Conservation (phyloP, 2,329 filamentous ascomycete species). For the Lanzia echinophila region DNA sequence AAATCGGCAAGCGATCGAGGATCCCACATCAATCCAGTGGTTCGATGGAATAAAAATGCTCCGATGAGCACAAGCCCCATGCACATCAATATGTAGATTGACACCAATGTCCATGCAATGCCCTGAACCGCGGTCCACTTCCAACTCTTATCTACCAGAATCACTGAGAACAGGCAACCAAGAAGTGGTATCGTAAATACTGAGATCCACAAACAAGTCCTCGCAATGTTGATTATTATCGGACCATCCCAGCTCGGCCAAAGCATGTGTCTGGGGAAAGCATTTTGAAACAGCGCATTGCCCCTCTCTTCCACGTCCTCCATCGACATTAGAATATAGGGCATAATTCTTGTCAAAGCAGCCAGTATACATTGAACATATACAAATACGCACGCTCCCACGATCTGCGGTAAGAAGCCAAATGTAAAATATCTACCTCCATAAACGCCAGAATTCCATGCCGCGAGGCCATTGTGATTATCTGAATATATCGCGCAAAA, state of each 20-base stretch:
- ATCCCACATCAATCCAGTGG: conserved; percentile 81
- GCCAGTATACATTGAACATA: conserved; percentile 71
- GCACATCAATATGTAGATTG: conserved; percentile 63
- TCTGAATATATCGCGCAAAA: conserved; percentile 66
- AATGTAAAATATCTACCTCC: conserved; percentile 78
- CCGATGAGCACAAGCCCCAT: conserved; percentile 51
- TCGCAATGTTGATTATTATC: conserved; percentile 58
- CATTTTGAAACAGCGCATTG: conserved; percentile 57
- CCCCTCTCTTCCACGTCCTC: conserved; percentile 52
- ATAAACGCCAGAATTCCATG: conserved; percentile 60
- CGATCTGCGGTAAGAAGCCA: conserved; percentile 72
- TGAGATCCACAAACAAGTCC: conserved; percentile 67
- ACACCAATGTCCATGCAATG: conserved; percentile 71
- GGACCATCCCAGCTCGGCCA: conserved; percentile 64
- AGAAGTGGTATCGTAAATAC: conserved; percentile 77
- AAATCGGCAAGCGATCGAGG: conserved; percentile 75
- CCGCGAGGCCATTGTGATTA: conserved; percentile 55
- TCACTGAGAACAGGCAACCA: conserved; percentile 65
- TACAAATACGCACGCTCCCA: conserved; percentile 65
- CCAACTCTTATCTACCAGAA: conserved; percentile 55
- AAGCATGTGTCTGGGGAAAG: conserved; percentile 57
- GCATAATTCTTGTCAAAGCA: conserved; percentile 68
- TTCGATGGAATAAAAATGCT: conserved; percentile 55
- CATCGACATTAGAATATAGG: conserved; percentile 71
- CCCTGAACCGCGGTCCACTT: conserved; percentile 73